Conservation (phyloP, 176 grass and related monocot genomes). For the Neostapfia colusana region DNA sequence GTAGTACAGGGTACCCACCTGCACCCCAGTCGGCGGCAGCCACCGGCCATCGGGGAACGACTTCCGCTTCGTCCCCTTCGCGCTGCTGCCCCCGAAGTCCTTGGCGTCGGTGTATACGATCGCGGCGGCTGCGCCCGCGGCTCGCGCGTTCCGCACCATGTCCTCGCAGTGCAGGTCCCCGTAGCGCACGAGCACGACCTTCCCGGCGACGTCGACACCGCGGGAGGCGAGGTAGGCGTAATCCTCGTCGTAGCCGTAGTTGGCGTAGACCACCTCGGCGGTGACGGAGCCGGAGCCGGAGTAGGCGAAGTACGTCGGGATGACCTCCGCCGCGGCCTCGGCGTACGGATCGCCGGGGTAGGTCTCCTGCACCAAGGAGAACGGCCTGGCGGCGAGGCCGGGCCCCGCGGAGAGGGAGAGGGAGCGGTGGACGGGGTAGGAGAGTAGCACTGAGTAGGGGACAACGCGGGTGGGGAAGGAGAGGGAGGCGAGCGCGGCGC, state of each 20-base stretch:
- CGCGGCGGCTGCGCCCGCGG: slow-evolving; percentile 60
- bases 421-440: slow-evolving; percentile 64
- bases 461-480: slow-evolving; percentile 53
- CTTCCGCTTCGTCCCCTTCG: slow-evolving; percentile 19
- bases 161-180: slow-evolving; percentile 87
- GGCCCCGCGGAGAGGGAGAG: slow-evolving; percentile 55
- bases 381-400: slow-evolving; percentile 22
- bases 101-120: slow-evolving; percentile 76
- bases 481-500: slow-evolving; percentile 41
- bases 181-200: slow-evolving; percentile 68
- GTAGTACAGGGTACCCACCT: slow-evolving; percentile 63
- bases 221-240: slow-evolving; percentile 55
- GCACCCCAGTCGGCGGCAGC: slow-evolving; percentile 75
- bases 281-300: slow-evolving; percentile 61
- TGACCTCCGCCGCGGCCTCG: slow-evolving; percentile 41
- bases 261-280: slow-evolving; percentile 77
- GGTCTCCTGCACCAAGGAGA: slow-evolving; percentile 57
- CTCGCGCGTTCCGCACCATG: slow-evolving; percentile 68
- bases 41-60: slow-evolving; percentile 59
- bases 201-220: slow-evolving; percentile 65
- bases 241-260: slow-evolving; percentile 72
- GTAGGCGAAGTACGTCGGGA: slow-evolving; percentile 88
- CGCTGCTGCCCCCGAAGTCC: slow-evolving; percentile 54
- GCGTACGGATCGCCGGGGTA: slow-evolving; percentile 55
- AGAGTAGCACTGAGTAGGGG: slow-evolving; percentile 76